phyloP scores from a whole-genome alignment of 2,329 filamentous ascomycete species.

The Talaromyces sp. region DNA sequence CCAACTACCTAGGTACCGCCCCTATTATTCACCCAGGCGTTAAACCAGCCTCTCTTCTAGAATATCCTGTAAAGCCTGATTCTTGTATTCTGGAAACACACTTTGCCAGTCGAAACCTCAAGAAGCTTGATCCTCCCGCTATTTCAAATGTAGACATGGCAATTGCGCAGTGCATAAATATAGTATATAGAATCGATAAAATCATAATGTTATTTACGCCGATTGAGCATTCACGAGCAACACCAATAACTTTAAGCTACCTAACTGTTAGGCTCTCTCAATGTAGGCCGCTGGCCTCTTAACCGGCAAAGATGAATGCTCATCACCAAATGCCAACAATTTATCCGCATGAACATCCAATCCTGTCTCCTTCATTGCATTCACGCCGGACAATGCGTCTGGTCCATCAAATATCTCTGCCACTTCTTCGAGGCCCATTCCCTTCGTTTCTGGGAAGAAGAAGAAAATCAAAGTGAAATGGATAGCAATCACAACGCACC shows the following conservation, averaged over 20 bases:
- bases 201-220: too few species aligned
- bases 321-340: background rate
- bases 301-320: background rate
- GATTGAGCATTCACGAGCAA: background rate
- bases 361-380: conserved; percentile 3
- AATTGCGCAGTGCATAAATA: too few species aligned
- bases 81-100: too few species aligned
- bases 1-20: too few species aligned
- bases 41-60: too few species aligned
- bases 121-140: too few species aligned
- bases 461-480: conserved; percentile 36
- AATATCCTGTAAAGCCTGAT: too few species aligned
- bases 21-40: too few species aligned
- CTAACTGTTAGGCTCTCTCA: background rate
- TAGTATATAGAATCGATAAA: too few species aligned
- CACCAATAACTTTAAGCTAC: background rate
- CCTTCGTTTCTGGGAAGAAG: conserved; percentile 57
- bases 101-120: too few species aligned
- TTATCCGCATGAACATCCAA: background rate
- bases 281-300: background rate
- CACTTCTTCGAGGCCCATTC: conserved; percentile 53
- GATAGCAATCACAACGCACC: conserved; percentile 19
- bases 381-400: conserved; percentile 15
- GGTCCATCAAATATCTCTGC: conserved; percentile 26
- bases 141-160: too few species aligned